Evolutionary conservation across 106 monocot species (phyloP).

Genomic region (Triglochin maritima): DNA sequence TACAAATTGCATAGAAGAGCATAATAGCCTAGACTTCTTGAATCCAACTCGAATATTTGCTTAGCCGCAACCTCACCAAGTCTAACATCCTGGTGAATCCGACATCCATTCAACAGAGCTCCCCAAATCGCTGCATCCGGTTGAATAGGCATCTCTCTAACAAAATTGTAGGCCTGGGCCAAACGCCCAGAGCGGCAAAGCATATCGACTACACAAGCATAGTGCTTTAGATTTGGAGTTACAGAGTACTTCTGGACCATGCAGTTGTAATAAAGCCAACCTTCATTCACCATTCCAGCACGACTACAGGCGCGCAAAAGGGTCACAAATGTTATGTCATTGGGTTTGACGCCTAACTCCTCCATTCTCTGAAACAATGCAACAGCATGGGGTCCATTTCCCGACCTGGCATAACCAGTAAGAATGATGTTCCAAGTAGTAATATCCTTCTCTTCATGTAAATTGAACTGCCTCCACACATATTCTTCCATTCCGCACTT

Average conservation of each 20-base stretch:
- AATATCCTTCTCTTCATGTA: conserved; percentile 37
- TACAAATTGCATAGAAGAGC: conserved; percentile 66
- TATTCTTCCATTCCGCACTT: conserved; percentile 67
- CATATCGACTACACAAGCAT: conserved; percentile 88
- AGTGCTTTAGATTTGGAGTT: conserved; percentile 61
- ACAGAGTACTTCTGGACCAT: conserved; percentile 39
- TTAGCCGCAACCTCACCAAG: conserved; percentile 70
- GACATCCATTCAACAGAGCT: conserved; percentile 78
- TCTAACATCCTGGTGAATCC: conserved; percentile 44
- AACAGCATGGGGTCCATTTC: conserved; percentile 44
- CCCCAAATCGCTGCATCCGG: conserved; percentile 81
- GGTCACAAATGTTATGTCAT: conserved; percentile 73
- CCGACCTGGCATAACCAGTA: conserved; percentile 39
- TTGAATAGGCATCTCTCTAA: conserved; percentile 57
- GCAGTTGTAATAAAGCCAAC: conserved; percentile 34
- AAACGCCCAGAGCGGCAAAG: conserved; percentile 57
- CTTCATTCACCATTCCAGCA: conserved; percentile 50
- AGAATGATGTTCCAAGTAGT: conserved; percentile 87
- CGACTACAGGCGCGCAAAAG: conserved; percentile 66
- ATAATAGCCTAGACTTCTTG: conserved; percentile 42
- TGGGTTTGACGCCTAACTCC: conserved; percentile 29
- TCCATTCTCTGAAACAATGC: conserved; percentile 48
- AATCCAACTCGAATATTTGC: conserved; percentile 46
- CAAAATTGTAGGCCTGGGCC: conserved; percentile 48
- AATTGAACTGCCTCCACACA: conserved; percentile 46